Base-by-base conservation (phyloP, 345 rosid species). In the Bruguiera gymnorhiza region DNA sequence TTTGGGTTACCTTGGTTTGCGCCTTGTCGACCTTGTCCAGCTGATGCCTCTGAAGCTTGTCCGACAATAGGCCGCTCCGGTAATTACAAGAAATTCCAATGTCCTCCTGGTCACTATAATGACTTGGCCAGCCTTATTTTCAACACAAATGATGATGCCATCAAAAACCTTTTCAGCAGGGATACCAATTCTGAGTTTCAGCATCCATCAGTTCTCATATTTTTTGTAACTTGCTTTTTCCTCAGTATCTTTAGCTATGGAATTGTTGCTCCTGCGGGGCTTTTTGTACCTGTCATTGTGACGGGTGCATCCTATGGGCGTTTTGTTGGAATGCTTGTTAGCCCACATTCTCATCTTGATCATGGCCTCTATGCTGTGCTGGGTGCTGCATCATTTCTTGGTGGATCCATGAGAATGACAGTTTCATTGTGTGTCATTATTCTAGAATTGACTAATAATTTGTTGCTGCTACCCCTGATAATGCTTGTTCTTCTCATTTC, bases 381-480 rank as follows among this genome's bases (percentile, higher is more conserved):
- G 3, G 99, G 97, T 26, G 98, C 97, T 73, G 93, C 98, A 8
- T 86, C 99, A 24, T 81, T 95, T 74, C 93, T 90, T 19, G 97
- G 96, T 10, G 98, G 99, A 72, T 82, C 99, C 24, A 95, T 92
- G 99, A 86, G 98, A 86, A 92, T 83, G 90, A 95, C 99, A 0
- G 94, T 95, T 54, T 95, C 97, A 39, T 77, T 90, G 34, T 92
- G 98, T 73, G 97, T 88, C 36, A 88, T 95, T 70, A 83, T 95
- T 67, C 82, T 92, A 73, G 98, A 95, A 81, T 68, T 95, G 70
- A 95, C 97, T 51, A 95, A 92, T 79, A 95, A 92, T 75, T 86
- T 95, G 11, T 80, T 92, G 66, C 70, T 95, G 26, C 82, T 95
- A 5, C 99, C 99, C 37, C 76, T 95, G 87, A 90, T 92, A 86